phyloP scores from a whole-genome alignment of 371 early-diverging fungal genomes.

The Batkoa obscura region DNA sequence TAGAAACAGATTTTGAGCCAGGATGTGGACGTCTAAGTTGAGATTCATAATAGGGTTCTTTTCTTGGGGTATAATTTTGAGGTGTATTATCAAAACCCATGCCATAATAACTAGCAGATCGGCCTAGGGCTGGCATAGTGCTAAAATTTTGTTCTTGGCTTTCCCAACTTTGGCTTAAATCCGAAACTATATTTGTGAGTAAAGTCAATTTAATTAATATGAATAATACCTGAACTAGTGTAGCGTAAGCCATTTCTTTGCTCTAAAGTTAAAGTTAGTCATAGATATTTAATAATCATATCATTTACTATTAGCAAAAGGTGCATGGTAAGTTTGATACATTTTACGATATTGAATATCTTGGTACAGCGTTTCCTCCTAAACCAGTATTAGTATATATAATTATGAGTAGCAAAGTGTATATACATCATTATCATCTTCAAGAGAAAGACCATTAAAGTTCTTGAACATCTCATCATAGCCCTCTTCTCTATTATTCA shows the following conservation, averaged over 20 bases:
- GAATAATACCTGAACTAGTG: background rate
- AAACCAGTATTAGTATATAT: background rate
- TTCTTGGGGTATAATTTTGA: slow-evolving; percentile 6
- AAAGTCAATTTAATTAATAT: background rate
- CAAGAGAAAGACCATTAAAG: slow-evolving; percentile 13
- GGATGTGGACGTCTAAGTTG: slow-evolving; percentile 7
- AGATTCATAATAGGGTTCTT: slow-evolving; percentile 2
- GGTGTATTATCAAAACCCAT: slow-evolving; percentile 4
- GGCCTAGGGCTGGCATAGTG: slow-evolving; percentile 11
- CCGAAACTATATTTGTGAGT: background rate
- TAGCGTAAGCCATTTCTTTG: background rate
- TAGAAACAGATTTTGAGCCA: slow-evolving; percentile 3
- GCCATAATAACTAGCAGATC: slow-evolving; percentile 10
- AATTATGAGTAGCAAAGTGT: background rate
- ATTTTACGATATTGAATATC: background rate
- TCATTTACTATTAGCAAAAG: background rate
- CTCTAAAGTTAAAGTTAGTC: background rate
- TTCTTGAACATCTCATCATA: slow-evolving; percentile 14
- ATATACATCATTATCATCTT: slow-evolving; percentile 10
- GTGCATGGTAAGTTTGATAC: background rate
- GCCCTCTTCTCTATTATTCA: slow-evolving; percentile 8
- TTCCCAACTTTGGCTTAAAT: background rate
- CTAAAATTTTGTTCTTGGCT: background rate
- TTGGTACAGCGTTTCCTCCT: background rate
- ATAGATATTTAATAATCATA: background rate